phyloP scores from a whole-genome alignment of 2,329 filamentous ascomycete genomes.

The Calonectria honghensis region DNA sequence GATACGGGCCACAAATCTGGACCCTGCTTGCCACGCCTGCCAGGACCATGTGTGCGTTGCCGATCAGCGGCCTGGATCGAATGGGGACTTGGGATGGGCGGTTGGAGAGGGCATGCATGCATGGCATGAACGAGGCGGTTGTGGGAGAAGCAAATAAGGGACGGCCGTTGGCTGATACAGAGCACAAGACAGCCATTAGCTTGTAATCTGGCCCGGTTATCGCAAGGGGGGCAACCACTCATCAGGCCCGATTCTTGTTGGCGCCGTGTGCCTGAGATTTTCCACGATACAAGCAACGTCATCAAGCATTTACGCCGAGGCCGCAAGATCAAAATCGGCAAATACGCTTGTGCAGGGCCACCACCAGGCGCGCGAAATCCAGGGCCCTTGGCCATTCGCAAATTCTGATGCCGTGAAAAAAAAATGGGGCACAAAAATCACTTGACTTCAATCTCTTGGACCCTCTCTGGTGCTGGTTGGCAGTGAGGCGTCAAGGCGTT shows the following conservation, averaged over 20 bases:
- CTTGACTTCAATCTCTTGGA: background rate
- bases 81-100: constrained; percentile 24
- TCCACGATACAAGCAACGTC: background rate
- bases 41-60: constrained; percentile 23
- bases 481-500: constrained; percentile 1
- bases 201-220: background rate
- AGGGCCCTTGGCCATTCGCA: background rate
- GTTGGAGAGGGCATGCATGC: constrained; percentile 27
- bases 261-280: background rate
- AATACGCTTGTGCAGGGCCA: background rate
- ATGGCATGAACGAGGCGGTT: constrained; percentile 33
- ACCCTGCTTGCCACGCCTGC: constrained; percentile 21
- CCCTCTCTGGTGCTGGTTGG: background rate
- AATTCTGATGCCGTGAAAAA: background rate
- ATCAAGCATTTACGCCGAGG: background rate
- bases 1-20: background rate
- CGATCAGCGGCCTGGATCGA: constrained; percentile 33
- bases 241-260: background rate
- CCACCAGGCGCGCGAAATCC: background rate
- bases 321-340: background rate
- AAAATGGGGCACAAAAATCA: background rate
- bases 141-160: constrained; percentile 23
- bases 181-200: constrained; percentile 6
- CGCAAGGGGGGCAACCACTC: constrained; percentile 7
- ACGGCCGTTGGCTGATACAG: constrained; percentile 22